phyloP scores from a whole-genome alignment of 495 filamentous ascomycete genomes.

The Penicillium chermesinum region DNA sequence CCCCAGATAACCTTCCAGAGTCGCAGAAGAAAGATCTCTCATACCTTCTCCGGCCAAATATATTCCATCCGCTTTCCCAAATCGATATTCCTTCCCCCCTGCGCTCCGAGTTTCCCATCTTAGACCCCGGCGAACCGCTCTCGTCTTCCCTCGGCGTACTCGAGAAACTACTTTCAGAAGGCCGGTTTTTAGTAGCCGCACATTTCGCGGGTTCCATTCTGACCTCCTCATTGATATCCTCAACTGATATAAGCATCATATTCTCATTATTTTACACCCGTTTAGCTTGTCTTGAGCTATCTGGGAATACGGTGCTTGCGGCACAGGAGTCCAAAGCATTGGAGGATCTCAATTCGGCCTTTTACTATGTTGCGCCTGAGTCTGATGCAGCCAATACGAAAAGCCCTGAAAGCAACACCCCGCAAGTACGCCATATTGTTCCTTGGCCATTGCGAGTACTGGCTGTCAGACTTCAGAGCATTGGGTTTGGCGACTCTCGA shows the following conservation, averaged over 20 bases:
- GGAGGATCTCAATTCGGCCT: constrained; percentile 67
- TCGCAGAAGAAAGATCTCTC: constrained; percentile 63
- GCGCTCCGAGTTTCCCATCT: constrained; percentile 39
- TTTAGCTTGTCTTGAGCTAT: constrained; percentile 73
- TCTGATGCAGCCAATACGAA: constrained; percentile 14
- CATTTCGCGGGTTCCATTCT: constrained; percentile 38
- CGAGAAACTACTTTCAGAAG: constrained; percentile 66
- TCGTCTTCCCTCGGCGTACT: constrained; percentile 39
- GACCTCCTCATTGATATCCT: constrained; percentile 42
- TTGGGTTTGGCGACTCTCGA: constrained; percentile 78
- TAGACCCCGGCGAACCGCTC: constrained; percentile 34
- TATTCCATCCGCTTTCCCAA: constrained; percentile 73
- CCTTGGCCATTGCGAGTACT: constrained; percentile 87
- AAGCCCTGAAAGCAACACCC: constrained; percentile 34
- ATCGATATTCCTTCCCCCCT: constrained; percentile 62
- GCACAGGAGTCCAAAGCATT: constrained; percentile 81
- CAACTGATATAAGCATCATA: constrained; percentile 56
- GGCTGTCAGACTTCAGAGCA: constrained; percentile 73
- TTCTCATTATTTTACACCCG: constrained; percentile 78
- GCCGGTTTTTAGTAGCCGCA: constrained; percentile 58
- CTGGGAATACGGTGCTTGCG: constrained; percentile 64
- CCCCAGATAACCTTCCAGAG: constrained; percentile 32
- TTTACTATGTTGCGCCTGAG: constrained; percentile 55
- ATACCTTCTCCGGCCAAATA: constrained; percentile 70
- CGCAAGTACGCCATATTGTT: constrained; percentile 50